Evolutionary conservation across 108 stramenopile species (phyloP).

Genomic region (Nitzschia inconspicua): DNA sequence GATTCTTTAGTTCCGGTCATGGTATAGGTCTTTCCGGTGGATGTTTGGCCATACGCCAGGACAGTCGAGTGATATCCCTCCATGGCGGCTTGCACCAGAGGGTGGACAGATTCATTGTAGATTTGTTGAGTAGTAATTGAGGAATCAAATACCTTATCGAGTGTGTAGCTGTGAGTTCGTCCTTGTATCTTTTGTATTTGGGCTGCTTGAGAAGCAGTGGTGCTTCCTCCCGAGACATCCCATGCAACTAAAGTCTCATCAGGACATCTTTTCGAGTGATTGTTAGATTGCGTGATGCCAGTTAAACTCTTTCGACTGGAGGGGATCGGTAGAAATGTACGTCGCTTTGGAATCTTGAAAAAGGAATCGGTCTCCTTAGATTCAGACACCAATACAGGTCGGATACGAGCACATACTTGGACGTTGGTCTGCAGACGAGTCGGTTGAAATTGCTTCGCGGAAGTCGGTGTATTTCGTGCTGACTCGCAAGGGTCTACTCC

Average conservation of each 20-base stretch:
- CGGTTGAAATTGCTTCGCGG: too few relatives aligned
- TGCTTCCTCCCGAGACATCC: conserved; percentile 33
- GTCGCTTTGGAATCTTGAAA: neutral
- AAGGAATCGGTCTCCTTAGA: neutral
- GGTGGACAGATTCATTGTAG: conserved; percentile 45
- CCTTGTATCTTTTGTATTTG: conserved; percentile 29
- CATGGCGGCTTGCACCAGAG: conserved; percentile 63
- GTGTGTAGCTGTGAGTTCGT: conserved; percentile 52
- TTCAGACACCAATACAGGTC: conserved; percentile 23
- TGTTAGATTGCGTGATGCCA: neutral
- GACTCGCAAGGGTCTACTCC: too few relatives aligned
- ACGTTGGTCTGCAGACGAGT: conserved; percentile 25
- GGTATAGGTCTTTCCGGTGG: conserved; percentile 80
- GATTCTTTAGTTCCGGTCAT: conserved; percentile 65
- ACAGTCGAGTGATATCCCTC: conserved; percentile 93
- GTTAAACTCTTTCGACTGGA: neutral
- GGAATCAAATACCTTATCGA: conserved; percentile 62
- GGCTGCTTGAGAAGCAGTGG: conserved; percentile 38
- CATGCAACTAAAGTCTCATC: conserved; percentile 21
- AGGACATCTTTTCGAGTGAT: neutral
- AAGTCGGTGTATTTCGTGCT: too few relatives aligned
- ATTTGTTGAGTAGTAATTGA: conserved; percentile 34
- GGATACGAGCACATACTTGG: conserved; percentile 49
- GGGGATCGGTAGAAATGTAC: neutral
- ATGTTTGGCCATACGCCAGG: conserved; percentile 90